phyloP scores from a whole-genome alignment of 495 filamentous ascomycete species.

The Penicillium alfredii region DNA sequence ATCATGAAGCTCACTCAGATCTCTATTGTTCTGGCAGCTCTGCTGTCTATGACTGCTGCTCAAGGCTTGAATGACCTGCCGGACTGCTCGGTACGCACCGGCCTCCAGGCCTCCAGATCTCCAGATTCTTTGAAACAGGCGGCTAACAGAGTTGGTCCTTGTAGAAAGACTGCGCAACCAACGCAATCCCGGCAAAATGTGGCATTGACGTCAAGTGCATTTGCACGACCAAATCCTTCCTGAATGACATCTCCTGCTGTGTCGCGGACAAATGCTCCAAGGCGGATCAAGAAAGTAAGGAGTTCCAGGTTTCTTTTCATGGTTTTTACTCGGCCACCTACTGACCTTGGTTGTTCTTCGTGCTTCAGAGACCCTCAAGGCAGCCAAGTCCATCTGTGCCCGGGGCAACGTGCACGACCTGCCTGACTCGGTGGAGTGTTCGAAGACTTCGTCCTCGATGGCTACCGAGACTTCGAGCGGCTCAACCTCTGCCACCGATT shows the following conservation, averaged over 20 bases:
- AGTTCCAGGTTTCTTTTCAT: too few relatives aligned
- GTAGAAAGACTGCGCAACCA: constrained; percentile 50
- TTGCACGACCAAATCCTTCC: constrained; percentile 54
- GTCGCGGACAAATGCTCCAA: constrained; percentile 48
- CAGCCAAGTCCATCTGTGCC: constrained; percentile 46
- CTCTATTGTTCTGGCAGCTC: constrained; percentile 24
- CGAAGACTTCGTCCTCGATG: constrained; percentile 20
- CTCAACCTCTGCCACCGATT: constrained; percentile 11
- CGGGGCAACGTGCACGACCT: constrained; percentile 36
- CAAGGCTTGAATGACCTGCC: constrained; percentile 43
- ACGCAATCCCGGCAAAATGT: constrained; percentile 47
- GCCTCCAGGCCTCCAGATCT: not conserved
- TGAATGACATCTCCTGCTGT: constrained; percentile 62
- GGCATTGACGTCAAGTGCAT: constrained; percentile 60
- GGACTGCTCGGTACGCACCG: constrained; percentile 38
- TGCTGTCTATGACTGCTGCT: constrained; percentile 32
- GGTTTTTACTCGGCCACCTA: too few relatives aligned
- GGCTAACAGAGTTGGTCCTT: not conserved
- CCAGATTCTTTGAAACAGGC: too few relatives aligned
- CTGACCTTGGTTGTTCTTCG: too few relatives aligned
- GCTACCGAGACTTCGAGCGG: constrained; percentile 14
- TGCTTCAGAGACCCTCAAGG: constrained; percentile 45
- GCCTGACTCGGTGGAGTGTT: constrained; percentile 30
- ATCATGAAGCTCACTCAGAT: constrained; percentile 37
- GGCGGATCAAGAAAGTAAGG: constrained; percentile 52